Percentiles rank a stretch among this genome's conserved stretches.
Evolutionary conservation across 176 grass and related monocot genomes (phyloP).

Genomic region (Aegilops sharonensis): DNA sequence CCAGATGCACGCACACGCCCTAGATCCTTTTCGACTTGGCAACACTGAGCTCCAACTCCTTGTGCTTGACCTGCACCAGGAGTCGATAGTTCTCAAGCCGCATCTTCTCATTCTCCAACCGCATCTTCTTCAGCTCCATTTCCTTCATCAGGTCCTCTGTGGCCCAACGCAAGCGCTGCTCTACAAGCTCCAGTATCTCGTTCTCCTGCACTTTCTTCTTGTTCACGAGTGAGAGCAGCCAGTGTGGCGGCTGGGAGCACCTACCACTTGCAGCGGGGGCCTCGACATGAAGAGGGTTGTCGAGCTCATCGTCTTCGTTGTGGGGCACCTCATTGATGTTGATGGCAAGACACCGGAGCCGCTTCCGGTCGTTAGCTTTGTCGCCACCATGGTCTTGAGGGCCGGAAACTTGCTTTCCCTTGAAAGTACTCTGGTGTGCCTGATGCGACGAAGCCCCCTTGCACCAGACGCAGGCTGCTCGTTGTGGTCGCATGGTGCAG

Average conservation of each 20-base stretch:
- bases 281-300: not conserved
- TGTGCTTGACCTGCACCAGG: not conserved
- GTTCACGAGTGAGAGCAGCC: not conserved
- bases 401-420: not conserved
- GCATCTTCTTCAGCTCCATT: constrained; percentile 1
- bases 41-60: not conserved
- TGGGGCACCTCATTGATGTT: constrained; percentile 1
- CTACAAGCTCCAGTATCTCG: not conserved
- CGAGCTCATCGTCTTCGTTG: not conserved
- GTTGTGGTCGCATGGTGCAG: not conserved
- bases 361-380: not conserved
- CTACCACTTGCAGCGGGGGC: not conserved
- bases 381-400: not conserved
- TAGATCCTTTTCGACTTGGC: not conserved
- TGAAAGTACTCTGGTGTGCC: not conserved
- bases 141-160: not conserved
- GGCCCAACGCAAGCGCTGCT: not conserved
- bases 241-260: too few species aligned
- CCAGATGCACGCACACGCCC: not conserved
- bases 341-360: not conserved
- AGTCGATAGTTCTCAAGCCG: not conserved
- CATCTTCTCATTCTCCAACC: not conserved
- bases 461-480: not conserved
- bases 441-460: not conserved
- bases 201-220: not conserved